Base-by-base conservation (phyloP, 257 asterid species). In the Capsicum pubescens region DNA sequence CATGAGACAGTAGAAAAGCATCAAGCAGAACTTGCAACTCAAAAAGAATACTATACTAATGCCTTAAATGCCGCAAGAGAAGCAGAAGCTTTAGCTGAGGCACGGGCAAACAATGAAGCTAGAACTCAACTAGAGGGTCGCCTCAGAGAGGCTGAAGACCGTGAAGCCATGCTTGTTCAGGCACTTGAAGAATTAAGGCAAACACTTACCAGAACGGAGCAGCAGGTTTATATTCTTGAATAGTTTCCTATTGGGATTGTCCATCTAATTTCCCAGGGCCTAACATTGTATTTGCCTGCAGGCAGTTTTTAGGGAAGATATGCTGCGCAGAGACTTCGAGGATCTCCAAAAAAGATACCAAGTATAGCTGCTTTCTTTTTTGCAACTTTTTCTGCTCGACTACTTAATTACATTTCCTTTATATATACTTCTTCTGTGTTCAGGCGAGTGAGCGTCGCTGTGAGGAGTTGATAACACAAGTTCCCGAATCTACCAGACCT, bases 401-500 rank as follows among this genome's bases (percentile, higher is more conserved):
- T 82, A 16, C 55, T 67, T 82, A 82, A 82, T 70, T 67, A 57
- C 70, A 61, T 70, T 52, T 56, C 39, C 26, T 39, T 81, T 60
- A 67, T 82, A 32, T 67, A 52, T 82, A 64, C 46, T 50, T 82
- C 36, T 16, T 57, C 66, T 70, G 44, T 89, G 71, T 82, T 83
- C 61, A 97, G 99, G 98, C 97, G 72, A 97, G 99, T 88, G 99
- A 97, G 84, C 97, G 97, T 72, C 90, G 99, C 84, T 97, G 97
- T 81, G 99, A 97, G 92, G 99, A 97, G 94, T 89, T 97, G 89
- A 89, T 97, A 83, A 93, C 97, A 0, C 98, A 97, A 90, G 99
- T 97, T 89, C 99, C 99, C 57, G 99, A 97, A 78, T 97, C 99
- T 77, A 97, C 99, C 64, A 92, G 99, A 81, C 99, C 99, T 71